Evolutionary conservation across 148 eudicot species (phyloP), one percentile per base, ranked within the genome.

Genomic region (Cornus florida): DNA sequence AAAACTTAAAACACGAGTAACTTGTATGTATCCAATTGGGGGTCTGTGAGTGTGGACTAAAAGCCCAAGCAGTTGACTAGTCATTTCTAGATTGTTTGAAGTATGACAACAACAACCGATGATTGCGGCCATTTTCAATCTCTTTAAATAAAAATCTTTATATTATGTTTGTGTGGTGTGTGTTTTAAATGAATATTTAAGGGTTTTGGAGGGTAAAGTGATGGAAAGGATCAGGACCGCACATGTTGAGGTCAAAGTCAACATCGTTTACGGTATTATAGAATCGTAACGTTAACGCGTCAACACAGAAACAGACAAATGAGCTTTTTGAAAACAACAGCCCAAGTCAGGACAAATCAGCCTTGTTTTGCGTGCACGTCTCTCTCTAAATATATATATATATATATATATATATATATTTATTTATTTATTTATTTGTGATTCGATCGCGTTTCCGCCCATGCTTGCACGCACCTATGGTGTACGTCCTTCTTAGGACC

Each of bases 361-460:
- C 85, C 89, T 89, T 50, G 87, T 20, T 16, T 86, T 87, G 86
- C 84, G 92, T 87, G 90, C 86, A 87, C 90, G 87, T 75, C 86
- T 78, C 78, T 31, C 4, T 43, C 28, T 28, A 28, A 28, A 28
- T 43, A 66, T 66, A 43, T 56, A 43, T 43, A 6, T 28, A 43
- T 43, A 43, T 43, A 43, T 39, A 43, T 43, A 43, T 6, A 43
- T 43, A 43, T 43, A 43, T 43, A 43, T 6, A 43, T n/a, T n/a
- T n/a, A n/a, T n/a, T n/a, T n/a, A n/a, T n/a, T n/a, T 9, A 6
- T 9, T 0, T 43, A 6, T 62, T 65, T 60, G 4, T 5, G 48
- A 43, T 43, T 39, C 22, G n/a, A 11, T 65, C 41, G 9, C 28
- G 10, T 8, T 79, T 64, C 24, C 14, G 22, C 0, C 24, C 7